phyloP scores from a whole-genome alignment of 192 early-diverging fungal genomes.

The Neocallimastix lanati region DNA sequence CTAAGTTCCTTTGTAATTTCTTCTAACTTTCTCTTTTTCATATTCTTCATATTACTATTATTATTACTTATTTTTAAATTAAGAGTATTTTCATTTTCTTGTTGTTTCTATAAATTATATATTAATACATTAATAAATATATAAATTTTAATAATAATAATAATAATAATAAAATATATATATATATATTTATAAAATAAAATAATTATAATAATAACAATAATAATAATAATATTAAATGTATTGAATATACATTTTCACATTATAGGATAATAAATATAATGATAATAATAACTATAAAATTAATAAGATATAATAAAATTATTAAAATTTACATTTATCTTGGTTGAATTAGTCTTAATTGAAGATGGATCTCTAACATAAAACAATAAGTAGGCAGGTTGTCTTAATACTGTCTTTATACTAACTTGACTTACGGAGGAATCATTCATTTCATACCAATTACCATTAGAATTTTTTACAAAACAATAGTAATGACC shows the following conservation, averaged over 20 bases:
- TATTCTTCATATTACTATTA: too few species aligned
- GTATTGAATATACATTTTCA: too few species aligned
- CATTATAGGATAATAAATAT: too few species aligned
- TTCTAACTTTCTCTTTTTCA: not conserved
- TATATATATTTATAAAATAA: too few species aligned
- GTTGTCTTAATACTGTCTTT: constrained; percentile 44
- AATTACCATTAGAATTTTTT: constrained; percentile 51
- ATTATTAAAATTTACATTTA: not conserved
- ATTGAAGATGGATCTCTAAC: not conserved
- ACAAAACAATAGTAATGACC: constrained; percentile 81
- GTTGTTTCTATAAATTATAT: not conserved
- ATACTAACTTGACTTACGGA: constrained; percentile 48
- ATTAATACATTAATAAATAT: too few species aligned
- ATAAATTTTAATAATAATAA: too few species aligned
- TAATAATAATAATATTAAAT: too few species aligned
- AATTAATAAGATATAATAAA: too few species aligned
- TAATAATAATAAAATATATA: too few species aligned
- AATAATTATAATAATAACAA: too few species aligned
- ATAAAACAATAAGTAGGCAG: constrained; percentile 78
- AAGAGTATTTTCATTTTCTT: not conserved
- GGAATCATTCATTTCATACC: constrained; percentile 62
- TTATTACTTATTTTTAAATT: not conserved
- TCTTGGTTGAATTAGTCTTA: not conserved
- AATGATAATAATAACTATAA: not conserved
- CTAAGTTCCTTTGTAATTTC: not conserved